Base-by-base conservation (phyloP, 306 rosid genomes). In the Abrus precatorius region DNA sequence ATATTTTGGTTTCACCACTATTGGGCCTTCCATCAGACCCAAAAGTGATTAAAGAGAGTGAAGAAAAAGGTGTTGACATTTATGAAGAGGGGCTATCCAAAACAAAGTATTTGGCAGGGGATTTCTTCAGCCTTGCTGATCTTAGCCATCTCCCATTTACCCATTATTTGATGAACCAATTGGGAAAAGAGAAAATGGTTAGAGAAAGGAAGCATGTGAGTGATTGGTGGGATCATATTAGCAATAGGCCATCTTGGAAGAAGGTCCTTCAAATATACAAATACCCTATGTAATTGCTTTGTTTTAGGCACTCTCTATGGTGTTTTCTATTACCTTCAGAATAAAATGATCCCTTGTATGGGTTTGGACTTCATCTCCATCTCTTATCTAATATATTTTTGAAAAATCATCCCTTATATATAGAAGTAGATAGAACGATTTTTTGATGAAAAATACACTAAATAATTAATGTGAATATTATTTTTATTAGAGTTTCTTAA, bases 151-250 rank as follows among this genome's bases (percentile, higher is more conserved):
- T 80, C n/a, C 74, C 78, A 13, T 62, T 80, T 41, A 69, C 73
- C n/a, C 78, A 72, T 30, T 80, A 61, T 52, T 62, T 72, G 30
- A 11, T 80, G 49, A 62, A 62, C 14, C 44, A 41, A 62, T 50
- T 50, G 55, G 13, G 43, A 2, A 61, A n/a, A 28, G 84, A 41
- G 66, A 38, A 62, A 61, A 11, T 80, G 38, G 67, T 80, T 0
- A 72, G 65, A 29, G 67, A 80, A 11, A 80, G 79, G 50, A 72
- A 80, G 14, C 67, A 80, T 72, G 84, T 80, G 38, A 80, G 72
- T 80, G 79, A 30, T 72, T 80, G 74, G 84, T 72, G 84, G 84
- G 84, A 80, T 80, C 74, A 80, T 38, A 80, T 80, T 80, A 80
- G 84, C 48, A 62, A 33, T 7, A 80, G 84, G 72, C 84, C 84